Percentiles rank a stretch among this genome's conserved stretches.
phyloP scores from a whole-genome alignment of 441 rosid species.

The Populus tomentosa region DNA sequence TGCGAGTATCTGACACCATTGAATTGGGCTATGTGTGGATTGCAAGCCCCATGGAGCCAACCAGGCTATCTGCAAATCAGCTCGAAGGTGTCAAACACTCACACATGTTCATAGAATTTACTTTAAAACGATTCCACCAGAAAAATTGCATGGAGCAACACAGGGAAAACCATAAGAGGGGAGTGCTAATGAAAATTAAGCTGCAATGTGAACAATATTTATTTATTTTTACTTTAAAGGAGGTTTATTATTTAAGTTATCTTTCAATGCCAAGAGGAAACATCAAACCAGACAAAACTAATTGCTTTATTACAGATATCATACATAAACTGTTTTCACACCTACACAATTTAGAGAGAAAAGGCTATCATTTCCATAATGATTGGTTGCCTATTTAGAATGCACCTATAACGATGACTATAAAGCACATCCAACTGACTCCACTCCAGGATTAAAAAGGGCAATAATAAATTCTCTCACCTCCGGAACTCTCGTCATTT shows the following conservation, averaged over 20 bases:
- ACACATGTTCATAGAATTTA: too few species aligned
- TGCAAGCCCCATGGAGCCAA: too few species aligned
- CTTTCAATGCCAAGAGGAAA: neutral
- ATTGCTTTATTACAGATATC: too few species aligned
- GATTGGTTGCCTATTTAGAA: neutral
- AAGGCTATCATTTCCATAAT: neutral
- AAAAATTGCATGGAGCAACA: too few species aligned
- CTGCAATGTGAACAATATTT: too few species aligned
- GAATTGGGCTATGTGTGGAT: too few species aligned
- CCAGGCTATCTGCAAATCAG: too few species aligned
- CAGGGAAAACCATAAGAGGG: too few species aligned
- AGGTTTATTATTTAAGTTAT: neutral
- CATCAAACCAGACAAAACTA: neutral
- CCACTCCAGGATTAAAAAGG: neutral
- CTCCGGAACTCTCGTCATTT: conserved; percentile 15
- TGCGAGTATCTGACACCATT: too few species aligned
- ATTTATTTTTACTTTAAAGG: neutral
- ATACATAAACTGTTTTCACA: neutral
- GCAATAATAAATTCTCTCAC: conserved; percentile 7
- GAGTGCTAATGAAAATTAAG: too few species aligned
- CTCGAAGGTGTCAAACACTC: too few species aligned
- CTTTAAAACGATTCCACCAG: too few species aligned
- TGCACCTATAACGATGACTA: neutral
- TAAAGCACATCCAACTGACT: neutral
- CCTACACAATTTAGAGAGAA: neutral